phyloP scores from a whole-genome alignment of 2,329 filamentous ascomycete species.

The Alternaria metachromatica region DNA sequence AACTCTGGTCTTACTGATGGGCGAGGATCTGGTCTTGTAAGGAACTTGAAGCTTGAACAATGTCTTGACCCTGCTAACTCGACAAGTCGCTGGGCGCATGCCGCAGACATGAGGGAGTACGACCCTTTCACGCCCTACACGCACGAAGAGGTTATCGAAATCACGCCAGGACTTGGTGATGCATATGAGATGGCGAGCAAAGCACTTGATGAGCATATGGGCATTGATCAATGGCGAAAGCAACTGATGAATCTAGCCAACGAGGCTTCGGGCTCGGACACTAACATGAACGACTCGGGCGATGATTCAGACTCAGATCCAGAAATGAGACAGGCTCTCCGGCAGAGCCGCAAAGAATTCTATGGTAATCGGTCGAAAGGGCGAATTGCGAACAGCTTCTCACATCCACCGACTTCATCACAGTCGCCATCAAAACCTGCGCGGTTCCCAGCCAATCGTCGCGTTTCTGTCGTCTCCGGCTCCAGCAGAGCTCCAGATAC shows the following conservation, averaged over 20 bases:
- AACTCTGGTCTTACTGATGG: constrained; percentile 23
- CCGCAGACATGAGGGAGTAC: constrained; percentile 19
- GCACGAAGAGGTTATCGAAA: background rate
- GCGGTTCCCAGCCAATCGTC: background rate
- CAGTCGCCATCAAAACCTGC: background rate
- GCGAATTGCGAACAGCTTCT: background rate
- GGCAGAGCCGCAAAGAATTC: background rate
- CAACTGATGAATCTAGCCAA: background rate
- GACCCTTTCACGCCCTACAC: constrained; percentile 12
- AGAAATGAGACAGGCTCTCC: constrained; percentile 2
- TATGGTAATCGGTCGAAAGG: background rate
- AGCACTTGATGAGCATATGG: background rate
- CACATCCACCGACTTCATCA: background rate
- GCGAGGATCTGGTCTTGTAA: constrained; percentile 19
- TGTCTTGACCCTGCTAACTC: background rate
- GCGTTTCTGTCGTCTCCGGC: background rate
- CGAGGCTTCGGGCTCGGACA: constrained; percentile 1
- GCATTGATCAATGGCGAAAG: constrained; percentile 19
- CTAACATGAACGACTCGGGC: background rate
- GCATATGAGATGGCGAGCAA: constrained; percentile 15
- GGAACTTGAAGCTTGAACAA: background rate
- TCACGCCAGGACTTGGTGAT: constrained; percentile 13
- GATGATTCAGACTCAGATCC: background rate
- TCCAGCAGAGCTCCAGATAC: background rate
- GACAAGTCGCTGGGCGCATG: constrained; percentile 29